Base-by-base conservation (phyloP, 2,329 filamentous ascomycete genomes). In the Fusarium sp. region DNA sequence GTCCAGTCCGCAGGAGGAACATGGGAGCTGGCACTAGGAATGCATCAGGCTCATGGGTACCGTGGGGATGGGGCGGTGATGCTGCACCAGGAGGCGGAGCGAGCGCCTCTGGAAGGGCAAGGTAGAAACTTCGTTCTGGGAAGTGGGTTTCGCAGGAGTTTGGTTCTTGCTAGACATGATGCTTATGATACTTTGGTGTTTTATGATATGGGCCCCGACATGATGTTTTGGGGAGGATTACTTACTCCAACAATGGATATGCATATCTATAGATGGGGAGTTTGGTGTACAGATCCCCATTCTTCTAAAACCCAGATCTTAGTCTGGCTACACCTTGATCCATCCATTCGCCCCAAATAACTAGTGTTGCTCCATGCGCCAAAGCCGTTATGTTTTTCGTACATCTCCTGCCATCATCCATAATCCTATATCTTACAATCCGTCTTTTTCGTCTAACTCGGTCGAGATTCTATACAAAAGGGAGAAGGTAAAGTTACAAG, bases 21-120 rank as follows among this genome's bases (percentile, higher is more conserved):
- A 67, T 72, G 21, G 67, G 69, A 38, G 71, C 68, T 19, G 49
- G 72, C 36, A 62, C 66, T 45, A 58, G 71, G 22, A 66, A 65
- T 52, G 61, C 70, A 28, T 76, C 77, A n/a, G 79, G 79, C 3
- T 80, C 81, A 2, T 87, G 85, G 84, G 79, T 85, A 77, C 80
- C 84, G 5, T 87, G 84, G 84, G 80, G 76, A 26, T 84, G 84
- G 83, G 80, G 76, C 17, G 69, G 65, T 22, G 61, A 64, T 19
- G 44, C 57, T 8, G 28, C 59, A 10, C 45, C 57, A 22, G 72
- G 61, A 26, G 56, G 49, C 42, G 66, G 72, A 42, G 60, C 53
- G 38, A 83, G 79, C 40, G 45, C 67, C 68, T 81, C 83, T 10
- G 80, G 80, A n/a, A 76, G 78, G 54, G 80, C 83, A 62, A 76